A percentile compares a stretch with the other conserved stretches of the same genome.
phyloP scores from a whole-genome alignment of 768 basidiomycete species.

The Cantharellus cinnabarinus region DNA sequence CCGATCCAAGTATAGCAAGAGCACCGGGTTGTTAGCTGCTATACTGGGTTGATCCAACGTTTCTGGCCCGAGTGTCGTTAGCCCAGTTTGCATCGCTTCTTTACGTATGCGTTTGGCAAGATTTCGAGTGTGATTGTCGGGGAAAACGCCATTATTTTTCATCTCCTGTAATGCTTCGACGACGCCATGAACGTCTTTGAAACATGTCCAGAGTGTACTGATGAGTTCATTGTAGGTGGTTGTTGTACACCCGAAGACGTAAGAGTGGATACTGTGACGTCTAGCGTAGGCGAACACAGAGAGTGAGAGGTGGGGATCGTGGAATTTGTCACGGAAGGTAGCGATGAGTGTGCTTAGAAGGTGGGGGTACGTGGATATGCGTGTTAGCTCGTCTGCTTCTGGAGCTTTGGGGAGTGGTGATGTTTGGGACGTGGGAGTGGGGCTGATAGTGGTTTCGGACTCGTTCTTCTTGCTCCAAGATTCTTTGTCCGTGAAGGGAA shows the following conservation, averaged over 20 bases:
- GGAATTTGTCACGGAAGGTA: constrained; percentile 56
- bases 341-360: constrained; percentile 61
- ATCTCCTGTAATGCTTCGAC: constrained; percentile 61
- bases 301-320: constrained; percentile 62
- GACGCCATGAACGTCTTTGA: constrained; percentile 65
- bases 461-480: constrained; percentile 2
- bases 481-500: constrained; percentile 11
- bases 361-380: constrained; percentile 49
- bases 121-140: constrained; percentile 37
- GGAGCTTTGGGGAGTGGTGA: background rate
- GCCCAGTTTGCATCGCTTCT: constrained; percentile 16
- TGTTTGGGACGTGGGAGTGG: background rate
- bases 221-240: constrained; percentile 77
- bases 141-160: constrained; percentile 52
- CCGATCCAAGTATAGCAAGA: too few species aligned
- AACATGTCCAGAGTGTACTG: constrained; percentile 62
- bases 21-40: too few species aligned
- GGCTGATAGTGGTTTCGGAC: background rate
- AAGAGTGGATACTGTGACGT: constrained; percentile 53
- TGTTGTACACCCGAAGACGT: constrained; percentile 78
- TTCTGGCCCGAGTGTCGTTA: too few species aligned
- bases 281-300: constrained; percentile 66
- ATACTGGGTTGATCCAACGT: too few species aligned
- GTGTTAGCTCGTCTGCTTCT: constrained; percentile 16
- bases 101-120: constrained; percentile 43